These are phyloP conservation scores for Schizophyllum amplum DNA, from an alignment of 1,284 basidiomycete species.

Conservation along the genomic window DNA sequence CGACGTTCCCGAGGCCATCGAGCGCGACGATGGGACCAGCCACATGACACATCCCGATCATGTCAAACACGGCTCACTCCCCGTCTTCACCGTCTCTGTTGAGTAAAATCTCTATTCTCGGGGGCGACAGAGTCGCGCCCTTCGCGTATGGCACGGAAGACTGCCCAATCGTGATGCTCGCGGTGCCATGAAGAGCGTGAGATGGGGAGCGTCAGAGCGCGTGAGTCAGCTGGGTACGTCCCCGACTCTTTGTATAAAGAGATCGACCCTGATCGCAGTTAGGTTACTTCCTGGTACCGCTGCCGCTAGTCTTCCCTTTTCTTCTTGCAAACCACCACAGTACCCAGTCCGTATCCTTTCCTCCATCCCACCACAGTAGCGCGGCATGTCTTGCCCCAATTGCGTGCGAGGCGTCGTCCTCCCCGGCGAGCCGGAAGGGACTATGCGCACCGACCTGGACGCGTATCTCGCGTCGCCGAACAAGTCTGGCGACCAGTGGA, in stretches of 20 bases:
- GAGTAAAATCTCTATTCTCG: background rate
- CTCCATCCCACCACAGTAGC: background rate
- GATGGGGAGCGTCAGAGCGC: no score
- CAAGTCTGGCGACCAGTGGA: slow-evolving; percentile 7
- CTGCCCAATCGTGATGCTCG: background rate
- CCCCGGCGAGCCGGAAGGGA: slow-evolving; percentile 34
- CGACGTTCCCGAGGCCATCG: no score
- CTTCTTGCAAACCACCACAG: no score
- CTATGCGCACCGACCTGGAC: slow-evolving; percentile 22
- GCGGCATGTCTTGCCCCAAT: slow-evolving; percentile 27
- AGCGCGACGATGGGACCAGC: no score
- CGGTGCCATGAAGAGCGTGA: no score
- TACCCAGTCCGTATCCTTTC: background rate
- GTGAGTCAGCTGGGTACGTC: no score
- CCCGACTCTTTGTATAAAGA: no score
- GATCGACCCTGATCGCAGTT: no score
- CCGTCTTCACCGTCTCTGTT: background rate
- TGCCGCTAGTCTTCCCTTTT: background rate
- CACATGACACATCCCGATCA: background rate
- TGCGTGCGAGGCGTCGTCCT: slow-evolving; percentile 31
- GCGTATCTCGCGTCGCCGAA: slow-evolving; percentile 35
- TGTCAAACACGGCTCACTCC: background rate
- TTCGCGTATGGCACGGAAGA: background rate
- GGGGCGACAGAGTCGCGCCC: background rate
- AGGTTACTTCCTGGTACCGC: no score